These are phyloP conservation scores for Aspergillus transmontanensis DNA, from an alignment of 2,329 filamentous ascomycete species.

Conservation along the genomic window DNA sequence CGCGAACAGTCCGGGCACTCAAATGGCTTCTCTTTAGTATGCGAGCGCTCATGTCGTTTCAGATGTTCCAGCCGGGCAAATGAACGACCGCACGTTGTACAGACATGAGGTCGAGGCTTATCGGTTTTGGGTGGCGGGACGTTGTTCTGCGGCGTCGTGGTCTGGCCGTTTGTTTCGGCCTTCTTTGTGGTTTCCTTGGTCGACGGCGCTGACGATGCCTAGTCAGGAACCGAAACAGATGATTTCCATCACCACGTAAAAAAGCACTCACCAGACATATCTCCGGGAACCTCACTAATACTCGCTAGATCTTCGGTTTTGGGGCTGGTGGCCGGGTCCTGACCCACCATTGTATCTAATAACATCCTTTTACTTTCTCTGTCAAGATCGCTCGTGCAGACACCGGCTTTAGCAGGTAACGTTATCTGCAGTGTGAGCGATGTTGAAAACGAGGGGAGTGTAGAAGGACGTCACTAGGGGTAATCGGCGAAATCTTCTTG, in stretches of 20 bases:
- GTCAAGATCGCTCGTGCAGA: background rate
- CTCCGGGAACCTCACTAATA: constrained; percentile 43
- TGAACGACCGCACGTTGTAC: constrained; percentile 84
- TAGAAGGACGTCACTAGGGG: constrained; percentile 1
- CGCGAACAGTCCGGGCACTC: constrained; percentile 92
- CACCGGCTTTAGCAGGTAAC: background rate
- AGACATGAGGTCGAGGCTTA: constrained; percentile 94
- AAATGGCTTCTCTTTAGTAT: constrained; percentile 98
- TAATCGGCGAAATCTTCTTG: background rate
- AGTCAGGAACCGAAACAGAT: constrained; percentile 4
- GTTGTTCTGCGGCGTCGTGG: constrained; percentile 31
- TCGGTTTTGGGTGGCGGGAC: constrained; percentile 86
- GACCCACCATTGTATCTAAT: constrained; percentile 42
- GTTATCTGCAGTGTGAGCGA: constrained; percentile 14
- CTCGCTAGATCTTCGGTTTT: constrained; percentile 43
- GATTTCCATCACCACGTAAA: background rate
- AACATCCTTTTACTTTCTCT: constrained; percentile 32
- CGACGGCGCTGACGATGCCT: constrained; percentile 21
- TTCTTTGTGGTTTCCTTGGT: constrained; percentile 34
- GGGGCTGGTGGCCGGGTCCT: constrained; percentile 37
- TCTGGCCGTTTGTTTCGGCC: constrained; percentile 30
- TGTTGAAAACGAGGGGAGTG: background rate
- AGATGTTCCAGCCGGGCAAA: constrained; percentile 95
- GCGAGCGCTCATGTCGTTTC: constrained; percentile 96
- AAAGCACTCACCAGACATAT: constrained; percentile 41